Conservation (phyloP, 2,329 filamentous ascomycete genomes). For the Colletotrichum sp. region DNA sequence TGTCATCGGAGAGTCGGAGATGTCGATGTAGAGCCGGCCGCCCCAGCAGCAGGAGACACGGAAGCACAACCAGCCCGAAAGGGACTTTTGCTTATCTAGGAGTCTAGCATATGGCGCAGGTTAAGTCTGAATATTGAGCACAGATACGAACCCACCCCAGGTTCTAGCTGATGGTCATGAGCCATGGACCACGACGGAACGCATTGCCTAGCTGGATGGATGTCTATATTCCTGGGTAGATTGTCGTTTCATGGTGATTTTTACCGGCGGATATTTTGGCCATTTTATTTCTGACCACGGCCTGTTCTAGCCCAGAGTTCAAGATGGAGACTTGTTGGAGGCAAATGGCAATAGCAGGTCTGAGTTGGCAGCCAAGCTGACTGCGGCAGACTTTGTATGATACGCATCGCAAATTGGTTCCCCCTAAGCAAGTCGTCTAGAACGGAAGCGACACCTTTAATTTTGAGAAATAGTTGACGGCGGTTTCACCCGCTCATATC, state of each 20-base stretch:
- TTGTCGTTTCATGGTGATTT: not conserved
- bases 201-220: not conserved
- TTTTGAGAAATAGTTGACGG: accelerated
- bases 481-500: not conserved
- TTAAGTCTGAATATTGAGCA: not conserved
- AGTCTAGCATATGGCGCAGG: not conserved
- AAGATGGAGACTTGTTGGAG: not conserved
- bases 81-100: not conserved
- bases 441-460: not conserved
- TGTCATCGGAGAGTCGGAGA: not conserved
- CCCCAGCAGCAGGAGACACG: not conserved
- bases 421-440: not conserved
- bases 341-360: not conserved
- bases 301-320: not conserved
- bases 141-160: not conserved
- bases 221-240: not conserved
- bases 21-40: not conserved
- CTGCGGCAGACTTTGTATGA: not conserved
- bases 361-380: not conserved
- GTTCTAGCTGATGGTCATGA: not conserved
- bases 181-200: not conserved
- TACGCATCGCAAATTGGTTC: not conserved
- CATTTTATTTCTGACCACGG: not conserved
- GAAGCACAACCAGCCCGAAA: not conserved
- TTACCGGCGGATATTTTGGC: not conserved